Conservation (phyloP, 106 monocot genomes). For the Allium cepa region DNA sequence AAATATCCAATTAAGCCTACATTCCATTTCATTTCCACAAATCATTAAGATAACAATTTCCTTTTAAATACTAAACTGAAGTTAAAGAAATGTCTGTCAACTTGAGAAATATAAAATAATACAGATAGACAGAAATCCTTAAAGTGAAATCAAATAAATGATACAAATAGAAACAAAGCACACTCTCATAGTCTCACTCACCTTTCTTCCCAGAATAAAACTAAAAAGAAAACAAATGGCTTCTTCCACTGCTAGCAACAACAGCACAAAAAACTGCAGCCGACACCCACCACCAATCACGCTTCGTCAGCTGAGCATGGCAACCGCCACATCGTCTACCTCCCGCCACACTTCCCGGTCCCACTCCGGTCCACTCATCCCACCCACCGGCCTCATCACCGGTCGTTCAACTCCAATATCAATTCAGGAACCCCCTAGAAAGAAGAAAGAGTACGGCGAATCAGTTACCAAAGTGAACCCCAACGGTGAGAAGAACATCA, state of each 20-base stretch:
- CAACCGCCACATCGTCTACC: slow-evolving; percentile 16
- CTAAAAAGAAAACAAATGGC: too few relatives aligned
- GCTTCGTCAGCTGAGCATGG: slow-evolving; percentile 35
- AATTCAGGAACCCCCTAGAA: slow-evolving; percentile 1
- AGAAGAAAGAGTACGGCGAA: slow-evolving; percentile 4
- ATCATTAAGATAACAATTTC: too few relatives aligned
- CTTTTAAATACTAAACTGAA: too few relatives aligned
- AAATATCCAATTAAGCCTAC: too few relatives aligned
- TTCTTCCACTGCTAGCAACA: neutral
- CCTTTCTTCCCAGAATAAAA: too few relatives aligned
- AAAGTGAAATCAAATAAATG: too few relatives aligned
- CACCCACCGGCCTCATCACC: slow-evolving; percentile 37
- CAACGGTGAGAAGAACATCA: neutral
- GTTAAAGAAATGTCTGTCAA: too few relatives aligned
- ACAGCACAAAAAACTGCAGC: neutral
- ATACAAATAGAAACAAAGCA: too few relatives aligned
- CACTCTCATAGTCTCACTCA: too few relatives aligned
- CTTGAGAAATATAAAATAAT: too few relatives aligned
- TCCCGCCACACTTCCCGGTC: slow-evolving; percentile 13
- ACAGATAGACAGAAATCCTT: too few relatives aligned
- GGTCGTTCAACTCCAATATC: slow-evolving; percentile 3
- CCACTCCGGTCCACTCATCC: slow-evolving; percentile 30
- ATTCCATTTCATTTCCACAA: too few relatives aligned
- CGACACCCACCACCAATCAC: neutral
- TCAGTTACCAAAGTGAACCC: slow-evolving; percentile 13